Base-by-base conservation (phyloP, 768 basidiomycete genomes). In the Boletus vermiculosoides region DNA sequence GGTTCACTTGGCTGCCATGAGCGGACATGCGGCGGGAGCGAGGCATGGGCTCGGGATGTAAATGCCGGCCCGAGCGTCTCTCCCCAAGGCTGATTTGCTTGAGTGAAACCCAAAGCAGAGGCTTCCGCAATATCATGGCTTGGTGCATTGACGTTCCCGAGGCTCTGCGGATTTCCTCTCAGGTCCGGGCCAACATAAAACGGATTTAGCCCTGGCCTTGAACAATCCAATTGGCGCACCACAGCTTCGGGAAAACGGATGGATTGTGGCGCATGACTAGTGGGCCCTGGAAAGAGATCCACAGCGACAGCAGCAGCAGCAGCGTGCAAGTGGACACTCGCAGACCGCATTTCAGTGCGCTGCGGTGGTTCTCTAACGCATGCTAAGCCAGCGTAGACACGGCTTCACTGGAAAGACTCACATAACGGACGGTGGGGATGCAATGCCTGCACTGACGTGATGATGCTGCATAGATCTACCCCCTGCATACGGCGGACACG, bases 61-160 rank as follows among this genome's bases (percentile, higher is more conserved):
- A 51, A 48, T 1, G 15, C 36, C 4, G 41, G 31, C 12, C 33
- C 36, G 16, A 50, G 39, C 40, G 37, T 46, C 12, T 54, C 51
- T 7, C 57, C 62, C 63, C 63, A 62, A 7, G 50, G 39, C 46
- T 40, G 59, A 44, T 52, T 30, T 8, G n/a, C 13, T 28, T 44
- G 34, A 9, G 23, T 5, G 30, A 50, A 47, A 20, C 16, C 28
- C 37, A 46, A 2, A 8, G 25, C 12, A 30, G 42, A 33, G 10
- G 33, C 40, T n/a, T 45, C 46, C 28, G 10, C 8, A 22, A 34
- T 4, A 18, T 33, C 48, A 12, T 9, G 34, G 18, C 16, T 11
- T 9, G 50, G 16, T 15, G 16, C 25, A 22, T 34, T 9, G n/a
- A 31, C 11, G 13, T 33, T 28, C 9, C 33, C 37, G 36, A 33